A percentile compares a stretch with the other conserved stretches of the same genome.
phyloP scores from a whole-genome alignment of 164 flowering plant genomes.

The Paratinospora sagittata region DNA sequence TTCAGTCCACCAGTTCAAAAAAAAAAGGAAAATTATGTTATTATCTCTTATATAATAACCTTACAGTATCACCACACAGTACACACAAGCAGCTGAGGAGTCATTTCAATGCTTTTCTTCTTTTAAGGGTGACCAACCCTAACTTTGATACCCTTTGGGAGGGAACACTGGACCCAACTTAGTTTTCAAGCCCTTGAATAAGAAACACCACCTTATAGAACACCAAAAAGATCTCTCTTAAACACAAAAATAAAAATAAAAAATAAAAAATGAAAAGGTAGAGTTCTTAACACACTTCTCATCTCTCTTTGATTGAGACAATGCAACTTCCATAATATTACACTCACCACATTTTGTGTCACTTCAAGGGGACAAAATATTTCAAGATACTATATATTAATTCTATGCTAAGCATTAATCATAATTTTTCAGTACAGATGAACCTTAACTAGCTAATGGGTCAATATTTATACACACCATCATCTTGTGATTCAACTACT shows the following conservation, averaged over 20 bases:
- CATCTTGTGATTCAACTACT: background rate
- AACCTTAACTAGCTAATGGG: background rate
- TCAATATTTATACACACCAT: background rate
- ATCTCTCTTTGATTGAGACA: conserved; percentile 5
- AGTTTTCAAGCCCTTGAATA: conserved; percentile 1
- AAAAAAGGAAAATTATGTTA: background rate
- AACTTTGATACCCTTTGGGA: conserved; percentile 22
- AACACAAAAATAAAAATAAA: background rate
- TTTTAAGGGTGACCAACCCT: conserved; percentile 28
- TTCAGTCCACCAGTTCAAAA: background rate
- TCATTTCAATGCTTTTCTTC: conserved; percentile 23
- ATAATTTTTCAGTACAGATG: background rate
- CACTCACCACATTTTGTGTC: conserved; percentile 6
- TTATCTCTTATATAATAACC: conserved; percentile 11
- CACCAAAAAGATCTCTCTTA: conserved; percentile 11
- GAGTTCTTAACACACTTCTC: conserved; percentile 4
- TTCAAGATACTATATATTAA: background rate
- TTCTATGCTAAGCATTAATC: background rate
- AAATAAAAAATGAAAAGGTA: background rate
- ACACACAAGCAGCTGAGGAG: conserved; percentile 18
- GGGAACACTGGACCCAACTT: conserved; percentile 11
- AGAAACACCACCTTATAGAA: conserved; percentile 12
- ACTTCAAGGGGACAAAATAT: conserved; percentile 9
- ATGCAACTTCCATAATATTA: background rate
- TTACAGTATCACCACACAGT: conserved; percentile 18